Evolutionary conservation across 495 filamentous ascomycete genomes (phyloP), one percentile per base, ranked within the genome.

Genomic region (Beverwykella pulmonaria): DNA sequence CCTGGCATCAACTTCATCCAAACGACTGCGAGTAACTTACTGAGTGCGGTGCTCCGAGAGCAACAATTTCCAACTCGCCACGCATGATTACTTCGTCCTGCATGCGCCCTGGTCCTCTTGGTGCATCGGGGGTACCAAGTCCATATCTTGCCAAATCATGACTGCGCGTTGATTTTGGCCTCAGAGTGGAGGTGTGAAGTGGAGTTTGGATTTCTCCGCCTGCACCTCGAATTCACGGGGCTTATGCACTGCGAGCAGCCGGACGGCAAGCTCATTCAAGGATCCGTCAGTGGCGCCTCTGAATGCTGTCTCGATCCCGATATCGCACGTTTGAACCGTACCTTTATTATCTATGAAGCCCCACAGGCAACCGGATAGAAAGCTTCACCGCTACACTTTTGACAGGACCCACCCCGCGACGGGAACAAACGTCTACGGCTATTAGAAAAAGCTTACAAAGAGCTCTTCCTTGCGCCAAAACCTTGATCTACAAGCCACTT

Each of bases 401-500:
- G 20, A 6, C 26, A 56, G 27, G 19, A 22, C 39, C 39, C 39
- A 3, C 39, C 15, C 15, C 6, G 17, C 39, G 15, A n/a, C 39
- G 39, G 17, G 39, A 44, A 44, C 17, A 44, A 14, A 4, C 39
- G 39, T 12, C 39, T 14, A 10, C 17, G 27, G 25, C 30, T 32
- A 52, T 20, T 32, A 32, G 25, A 49, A 19, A 23, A 23, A 2
- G 53, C 32, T 67, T 69, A 78, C 49, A 78, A 67, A 50, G 68
- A 74, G 65, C 74, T 76, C 73, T 74, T 78, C 14, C 55, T 65
- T 19, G 39, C 39, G 9, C 69, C 74, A 36, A 75, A 68, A 23
- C 74, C 75, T 10, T 75, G 69, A 12, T 56, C 65, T 25, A 77
- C 68, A 27, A 80, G 48, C 78, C 78, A 80, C 25, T 72, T 59